A percentile compares a stretch with the other conserved stretches of the same genome.
These are phyloP conservation scores for Trichoderma atrobrunneum DNA, from an alignment of 2,329 filamentous ascomycete species.

Conservation along the genomic window DNA sequence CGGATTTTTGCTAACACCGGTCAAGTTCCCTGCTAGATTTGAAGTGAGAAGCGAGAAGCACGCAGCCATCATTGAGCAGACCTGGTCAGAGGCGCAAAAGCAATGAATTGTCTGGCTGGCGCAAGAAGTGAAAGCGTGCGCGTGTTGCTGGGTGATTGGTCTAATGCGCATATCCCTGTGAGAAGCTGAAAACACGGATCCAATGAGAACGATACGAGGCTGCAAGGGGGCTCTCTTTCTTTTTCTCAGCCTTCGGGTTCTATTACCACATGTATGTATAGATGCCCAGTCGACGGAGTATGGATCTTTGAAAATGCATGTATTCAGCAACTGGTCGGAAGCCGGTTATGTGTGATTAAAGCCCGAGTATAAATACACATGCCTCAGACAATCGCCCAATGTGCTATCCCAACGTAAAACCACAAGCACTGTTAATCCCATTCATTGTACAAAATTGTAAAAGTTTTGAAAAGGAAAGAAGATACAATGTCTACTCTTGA, in stretches of 20 bases:
- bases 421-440: not conserved
- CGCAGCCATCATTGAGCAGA: slow-evolving; percentile 3
- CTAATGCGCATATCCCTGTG: not conserved
- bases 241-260: not conserved
- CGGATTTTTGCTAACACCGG: slow-evolving; percentile 5
- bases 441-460: not conserved
- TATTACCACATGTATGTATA: not conserved
- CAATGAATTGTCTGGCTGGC: not conserved
- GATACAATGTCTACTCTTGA: not conserved
- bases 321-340: not conserved
- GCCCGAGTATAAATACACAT: not conserved
- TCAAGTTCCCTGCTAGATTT: slow-evolving; percentile 7
- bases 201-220: not conserved
- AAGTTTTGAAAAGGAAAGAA: not conserved
- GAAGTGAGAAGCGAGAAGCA: slow-evolving; percentile 7
- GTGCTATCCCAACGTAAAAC: too few relatives aligned
- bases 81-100: slow-evolving; percentile 4
- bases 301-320: not conserved
- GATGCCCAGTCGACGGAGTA: not conserved
- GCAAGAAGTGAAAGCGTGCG: not conserved
- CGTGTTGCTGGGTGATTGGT: not conserved
- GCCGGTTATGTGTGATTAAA: not conserved
- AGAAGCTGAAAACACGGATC: not conserved
- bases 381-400: not conserved
- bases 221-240: not conserved